Evolutionary conservation across 352 stramenopile species (phyloP).

Genomic region (Phytophthora kernoviae): DNA sequence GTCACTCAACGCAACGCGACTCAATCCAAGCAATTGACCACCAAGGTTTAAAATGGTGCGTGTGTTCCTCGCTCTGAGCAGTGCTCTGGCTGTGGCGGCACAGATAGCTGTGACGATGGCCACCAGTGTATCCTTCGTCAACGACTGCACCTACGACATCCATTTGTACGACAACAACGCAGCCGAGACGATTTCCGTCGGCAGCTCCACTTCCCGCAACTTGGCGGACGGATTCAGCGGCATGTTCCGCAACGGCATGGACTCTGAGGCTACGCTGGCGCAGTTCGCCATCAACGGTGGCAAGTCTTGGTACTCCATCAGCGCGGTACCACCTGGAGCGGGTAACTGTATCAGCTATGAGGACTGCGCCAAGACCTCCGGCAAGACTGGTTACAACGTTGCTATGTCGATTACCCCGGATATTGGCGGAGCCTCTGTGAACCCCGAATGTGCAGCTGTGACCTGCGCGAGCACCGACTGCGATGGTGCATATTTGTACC

Average conservation of each 20-base stretch:
- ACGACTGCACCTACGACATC: constrained; percentile 27
- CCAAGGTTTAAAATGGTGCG: no score
- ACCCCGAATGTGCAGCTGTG: constrained; percentile 15
- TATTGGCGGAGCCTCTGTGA: not conserved
- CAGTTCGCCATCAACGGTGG: constrained; percentile 20
- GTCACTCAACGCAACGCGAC: no score
- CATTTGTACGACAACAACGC: constrained; percentile 18
- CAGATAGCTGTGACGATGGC: no score
- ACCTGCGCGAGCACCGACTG: constrained; percentile 22
- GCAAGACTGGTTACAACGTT: constrained; percentile 26
- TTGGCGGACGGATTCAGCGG: not conserved
- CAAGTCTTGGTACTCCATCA: constrained; percentile 43
- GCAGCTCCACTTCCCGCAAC: constrained; percentile 9
- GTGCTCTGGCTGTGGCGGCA: no score
- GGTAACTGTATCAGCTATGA: constrained; percentile 24
- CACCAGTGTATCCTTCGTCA: constrained; percentile 15
- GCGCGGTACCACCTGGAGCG: constrained; percentile 29
- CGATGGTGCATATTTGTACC: constrained; percentile 27
- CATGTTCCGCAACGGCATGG: constrained; percentile 24
- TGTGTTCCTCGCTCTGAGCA: no score
- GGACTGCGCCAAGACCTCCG: constrained; percentile 13
- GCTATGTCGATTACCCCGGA: constrained; percentile 21
- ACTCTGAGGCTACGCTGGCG: constrained; percentile 23
- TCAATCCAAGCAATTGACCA: no score
- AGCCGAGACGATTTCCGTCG: constrained; percentile 4